Percentiles rank a stretch among this genome's conserved stretches.
Conservation (phyloP, 2,329 filamentous ascomycete species). For the Lithohypha guttulata region DNA sequence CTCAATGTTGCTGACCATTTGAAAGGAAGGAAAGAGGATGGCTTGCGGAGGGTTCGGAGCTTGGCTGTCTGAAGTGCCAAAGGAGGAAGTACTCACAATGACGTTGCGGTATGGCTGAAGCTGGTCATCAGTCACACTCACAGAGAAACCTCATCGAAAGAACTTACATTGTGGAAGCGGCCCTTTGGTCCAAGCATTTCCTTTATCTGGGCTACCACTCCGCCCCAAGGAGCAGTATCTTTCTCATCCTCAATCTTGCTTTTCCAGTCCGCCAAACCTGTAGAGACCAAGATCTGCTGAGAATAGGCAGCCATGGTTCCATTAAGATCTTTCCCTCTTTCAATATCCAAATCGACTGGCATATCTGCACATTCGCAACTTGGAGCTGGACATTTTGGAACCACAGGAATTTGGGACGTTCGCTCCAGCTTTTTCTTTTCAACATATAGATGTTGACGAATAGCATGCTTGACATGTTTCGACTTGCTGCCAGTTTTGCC, state of each 20-base stretch:
- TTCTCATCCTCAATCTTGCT: conserved; percentile 78
- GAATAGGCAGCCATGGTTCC: conserved; percentile 68
- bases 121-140: neutral
- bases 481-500: neutral
- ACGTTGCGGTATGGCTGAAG: conserved; percentile 71
- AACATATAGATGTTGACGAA: conserved; percentile 1
- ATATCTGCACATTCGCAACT: conserved; percentile 68
- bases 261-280: conserved; percentile 68
- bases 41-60: conserved; percentile 31
- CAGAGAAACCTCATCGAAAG: neutral
- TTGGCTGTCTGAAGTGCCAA: conserved; percentile 29
- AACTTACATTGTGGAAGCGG: conserved; percentile 53
- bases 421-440: conserved; percentile 14
- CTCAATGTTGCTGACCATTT: conserved; percentile 56
- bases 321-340: conserved; percentile 57
- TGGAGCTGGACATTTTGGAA: conserved; percentile 57
- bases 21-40: conserved; percentile 74
- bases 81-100: conserved; percentile 64
- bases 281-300: conserved; percentile 75
- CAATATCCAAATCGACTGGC: conserved; percentile 61
- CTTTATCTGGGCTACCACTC: conserved; percentile 56
- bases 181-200: conserved; percentile 54
- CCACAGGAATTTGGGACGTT: conserved; percentile 29
- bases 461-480: neutral
- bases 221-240: conserved; percentile 34